Conservation (phyloP, 495 filamentous ascomycete genomes). For the Podospora fimiseda region DNA sequence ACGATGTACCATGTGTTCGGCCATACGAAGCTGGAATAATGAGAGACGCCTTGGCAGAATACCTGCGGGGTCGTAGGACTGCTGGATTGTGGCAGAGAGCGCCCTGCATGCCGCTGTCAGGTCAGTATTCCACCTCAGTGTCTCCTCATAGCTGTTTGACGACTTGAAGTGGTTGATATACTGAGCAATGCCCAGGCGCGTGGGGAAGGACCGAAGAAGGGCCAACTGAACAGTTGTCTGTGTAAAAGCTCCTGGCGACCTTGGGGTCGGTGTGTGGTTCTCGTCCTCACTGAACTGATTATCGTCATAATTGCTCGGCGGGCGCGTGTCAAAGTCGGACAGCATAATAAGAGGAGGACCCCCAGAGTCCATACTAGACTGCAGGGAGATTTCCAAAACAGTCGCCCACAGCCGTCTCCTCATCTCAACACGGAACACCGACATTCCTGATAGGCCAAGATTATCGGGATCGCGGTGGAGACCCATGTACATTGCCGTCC, state of each 20-base stretch:
- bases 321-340: slow-evolving; percentile 52
- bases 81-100: slow-evolving; percentile 25
- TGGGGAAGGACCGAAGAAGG: slow-evolving; percentile 30
- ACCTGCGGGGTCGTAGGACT: slow-evolving; percentile 30
- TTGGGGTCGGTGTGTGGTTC: slow-evolving; percentile 10
- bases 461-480: slow-evolving; percentile 52
- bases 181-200: slow-evolving; percentile 30
- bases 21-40: slow-evolving; percentile 31
- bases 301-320: slow-evolving; percentile 49
- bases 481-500: slow-evolving; percentile 55
- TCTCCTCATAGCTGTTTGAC: slow-evolving; percentile 28
- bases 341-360: slow-evolving; percentile 50
- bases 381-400: slow-evolving; percentile 55
- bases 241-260: slow-evolving; percentile 27
- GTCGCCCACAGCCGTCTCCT: slow-evolving; percentile 65
- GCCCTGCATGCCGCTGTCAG: slow-evolving; percentile 28
- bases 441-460: slow-evolving; percentile 28
- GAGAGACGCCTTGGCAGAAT: slow-evolving; percentile 29
- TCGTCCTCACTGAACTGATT: slow-evolving; percentile 30
- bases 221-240: slow-evolving; percentile 35
- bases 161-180: slow-evolving; percentile 32
- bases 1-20: slow-evolving; percentile 41
- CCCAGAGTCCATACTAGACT: slow-evolving; percentile 54
- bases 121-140: slow-evolving; percentile 33
- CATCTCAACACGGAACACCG: slow-evolving; percentile 53